These are phyloP conservation scores for Balakata baccata DNA, from an alignment of 345 rosid genomes.

Conservation along the genomic window DNA sequence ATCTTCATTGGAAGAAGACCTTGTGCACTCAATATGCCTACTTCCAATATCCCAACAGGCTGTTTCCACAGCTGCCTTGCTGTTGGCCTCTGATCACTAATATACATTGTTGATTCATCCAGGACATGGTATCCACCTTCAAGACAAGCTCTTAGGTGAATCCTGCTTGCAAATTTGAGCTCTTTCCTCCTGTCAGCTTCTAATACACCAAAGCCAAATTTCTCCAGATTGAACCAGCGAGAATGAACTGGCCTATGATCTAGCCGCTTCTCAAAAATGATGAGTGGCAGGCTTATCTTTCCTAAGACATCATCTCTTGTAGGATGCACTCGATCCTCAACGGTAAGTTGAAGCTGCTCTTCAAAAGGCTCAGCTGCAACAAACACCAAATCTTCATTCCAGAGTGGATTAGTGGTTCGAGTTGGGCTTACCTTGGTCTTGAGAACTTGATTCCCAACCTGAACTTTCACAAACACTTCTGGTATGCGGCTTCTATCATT, in stretches of 20 bases:
- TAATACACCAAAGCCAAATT: conserved; percentile 60
- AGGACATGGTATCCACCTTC: conserved; percentile 96
- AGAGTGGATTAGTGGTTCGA: conserved; percentile 50
- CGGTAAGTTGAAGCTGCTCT: conserved; percentile 61
- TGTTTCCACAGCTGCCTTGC: conserved; percentile 17
- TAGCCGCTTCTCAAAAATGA: conserved; percentile 63
- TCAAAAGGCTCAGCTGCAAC: conserved; percentile 95
- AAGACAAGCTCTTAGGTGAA: conserved; percentile 73
- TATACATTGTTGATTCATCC: conserved; percentile 66
- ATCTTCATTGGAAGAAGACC: conserved; percentile 21
- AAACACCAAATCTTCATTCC: conserved; percentile 88
- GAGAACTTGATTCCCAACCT: conserved; percentile 73
- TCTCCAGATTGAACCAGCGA: conserved; percentile 85
- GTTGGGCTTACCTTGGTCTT: conserved; percentile 51
- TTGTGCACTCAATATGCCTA: conserved; percentile 18
- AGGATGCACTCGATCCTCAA: conserved; percentile 64
- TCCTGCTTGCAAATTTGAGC: conserved; percentile 69
- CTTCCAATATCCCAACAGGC: conserved; percentile 16
- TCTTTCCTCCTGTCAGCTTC: conserved; percentile 82
- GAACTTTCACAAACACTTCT: conserved; percentile 66
- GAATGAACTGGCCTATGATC: conserved; percentile 84
- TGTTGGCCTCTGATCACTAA: conserved; percentile 20
- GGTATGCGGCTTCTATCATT: conserved; percentile 63
- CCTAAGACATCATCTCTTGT: conserved; percentile 70
- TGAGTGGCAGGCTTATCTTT: conserved; percentile 51